phyloP scores from a whole-genome alignment of 495 filamentous ascomycete species.

The Tuber magnatum region DNA sequence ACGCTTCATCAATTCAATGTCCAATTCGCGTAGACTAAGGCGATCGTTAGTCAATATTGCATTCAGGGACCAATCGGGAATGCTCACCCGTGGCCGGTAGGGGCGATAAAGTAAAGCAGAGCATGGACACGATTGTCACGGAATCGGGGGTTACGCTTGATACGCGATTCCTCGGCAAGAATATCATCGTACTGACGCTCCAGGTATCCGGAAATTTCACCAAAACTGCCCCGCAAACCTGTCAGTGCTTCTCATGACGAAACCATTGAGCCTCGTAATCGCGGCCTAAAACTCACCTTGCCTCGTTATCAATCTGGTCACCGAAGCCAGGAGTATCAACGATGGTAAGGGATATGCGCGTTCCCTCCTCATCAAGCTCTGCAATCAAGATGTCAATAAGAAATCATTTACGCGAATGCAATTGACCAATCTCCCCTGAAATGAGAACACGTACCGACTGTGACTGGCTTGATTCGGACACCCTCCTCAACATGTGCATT shows the following conservation, averaged over 20 bases:
- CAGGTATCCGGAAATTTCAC: constrained; percentile 93
- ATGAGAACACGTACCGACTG: constrained; percentile 65
- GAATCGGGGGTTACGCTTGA: constrained; percentile 99
- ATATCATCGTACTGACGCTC: constrained; percentile 99
- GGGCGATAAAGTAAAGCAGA: constrained; percentile 97
- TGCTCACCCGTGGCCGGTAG: constrained; percentile 84
- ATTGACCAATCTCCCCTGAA: constrained; percentile 11
- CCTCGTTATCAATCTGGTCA: constrained; percentile 98
- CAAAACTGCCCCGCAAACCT: constrained; percentile 57
- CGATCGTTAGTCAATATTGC: constrained; percentile 30
- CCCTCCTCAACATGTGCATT: constrained; percentile 91
- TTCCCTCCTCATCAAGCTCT: constrained; percentile 98
- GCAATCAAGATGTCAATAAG: constrained; percentile 24
- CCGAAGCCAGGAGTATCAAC: constrained; percentile 98
- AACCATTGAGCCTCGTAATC: constrained; percentile 84
- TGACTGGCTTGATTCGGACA: constrained; percentile 96
- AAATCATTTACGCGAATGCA: constrained; percentile 1
- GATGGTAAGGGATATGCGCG: constrained; percentile 93
- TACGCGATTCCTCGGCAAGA: constrained; percentile 96
- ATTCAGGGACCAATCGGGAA: neutral
- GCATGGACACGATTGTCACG: constrained; percentile 97
- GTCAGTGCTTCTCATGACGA: constrained; percentile 36
- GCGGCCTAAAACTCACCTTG: constrained; percentile 56
- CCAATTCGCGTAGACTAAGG: constrained; percentile 83
- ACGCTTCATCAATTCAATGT: constrained; percentile 99